phyloP scores from a whole-genome alignment of 495 filamentous ascomycete species.

The Penicillium odoratum region DNA sequence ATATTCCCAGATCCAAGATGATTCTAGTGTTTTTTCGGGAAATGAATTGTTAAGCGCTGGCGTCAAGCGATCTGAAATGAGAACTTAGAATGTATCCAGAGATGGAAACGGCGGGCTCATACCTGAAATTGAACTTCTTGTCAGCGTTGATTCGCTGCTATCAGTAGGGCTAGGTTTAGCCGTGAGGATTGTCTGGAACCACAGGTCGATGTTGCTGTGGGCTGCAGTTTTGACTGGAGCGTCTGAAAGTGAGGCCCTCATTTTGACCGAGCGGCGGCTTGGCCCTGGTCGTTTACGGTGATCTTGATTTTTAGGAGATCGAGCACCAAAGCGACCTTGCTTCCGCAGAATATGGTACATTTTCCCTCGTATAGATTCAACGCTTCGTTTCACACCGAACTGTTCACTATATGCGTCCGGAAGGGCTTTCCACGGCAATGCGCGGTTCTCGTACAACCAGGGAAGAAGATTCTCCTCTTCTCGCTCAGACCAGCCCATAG shows the following conservation, averaged over 20 bases:
- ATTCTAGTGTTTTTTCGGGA: not conserved
- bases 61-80: not conserved
- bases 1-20: not conserved
- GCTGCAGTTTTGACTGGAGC: not conserved
- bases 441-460: constrained; percentile 10
- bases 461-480: constrained; percentile 13
- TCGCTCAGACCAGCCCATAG: constrained; percentile 2
- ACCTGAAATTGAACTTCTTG: not conserved
- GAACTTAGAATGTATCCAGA: not conserved
- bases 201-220: not conserved
- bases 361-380: constrained; percentile 16
- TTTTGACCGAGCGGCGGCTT: not conserved
- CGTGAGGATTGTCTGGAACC: not conserved
- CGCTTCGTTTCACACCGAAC: constrained; percentile 8
- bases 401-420: constrained; percentile 13
- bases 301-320: not conserved
- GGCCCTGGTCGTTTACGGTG: not conserved
- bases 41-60: not conserved
- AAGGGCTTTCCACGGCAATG: constrained; percentile 13
- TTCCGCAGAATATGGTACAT: constrained; percentile 16
- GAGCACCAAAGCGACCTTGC: not conserved
- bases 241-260: not conserved
- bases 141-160: not conserved
- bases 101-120: not conserved
- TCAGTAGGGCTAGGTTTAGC: not conserved